Evolutionary conservation across 306 rosid genomes (phyloP).

Genomic region (Datisca glomerata): DNA sequence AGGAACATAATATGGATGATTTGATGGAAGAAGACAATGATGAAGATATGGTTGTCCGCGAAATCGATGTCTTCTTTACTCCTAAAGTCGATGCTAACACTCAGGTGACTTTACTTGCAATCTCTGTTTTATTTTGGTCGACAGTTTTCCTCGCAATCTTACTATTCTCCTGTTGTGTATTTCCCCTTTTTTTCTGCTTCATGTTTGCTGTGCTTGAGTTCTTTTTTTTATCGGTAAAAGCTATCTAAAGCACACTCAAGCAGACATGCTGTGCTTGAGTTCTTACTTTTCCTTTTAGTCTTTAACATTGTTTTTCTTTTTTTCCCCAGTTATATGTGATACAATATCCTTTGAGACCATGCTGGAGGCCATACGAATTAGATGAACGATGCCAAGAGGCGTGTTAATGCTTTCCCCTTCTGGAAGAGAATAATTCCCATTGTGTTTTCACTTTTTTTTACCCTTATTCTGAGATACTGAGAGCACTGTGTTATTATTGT

Average conservation of each 20-base stretch:
- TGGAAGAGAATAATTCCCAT: slow-evolving; percentile 1
- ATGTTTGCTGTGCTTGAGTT: too few relatives aligned
- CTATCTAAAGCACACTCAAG: too few relatives aligned
- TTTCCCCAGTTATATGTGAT: slow-evolving; percentile 58
- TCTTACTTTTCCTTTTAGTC: too few relatives aligned
- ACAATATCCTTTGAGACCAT: slow-evolving; percentile 83
- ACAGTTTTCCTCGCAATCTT: neutral
- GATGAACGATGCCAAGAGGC: slow-evolving; percentile 77
- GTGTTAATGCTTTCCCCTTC: slow-evolving; percentile 4
- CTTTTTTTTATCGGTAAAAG: too few relatives aligned
- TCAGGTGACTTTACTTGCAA: slow-evolving; percentile 23
- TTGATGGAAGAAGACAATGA: slow-evolving; percentile 39
- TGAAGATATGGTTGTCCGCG: slow-evolving; percentile 64
- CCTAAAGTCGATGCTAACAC: slow-evolving; percentile 38
- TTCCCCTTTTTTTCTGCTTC: neutral
- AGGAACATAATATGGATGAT: slow-evolving; percentile 25
- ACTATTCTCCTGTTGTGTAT: neutral
- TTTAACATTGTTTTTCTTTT: too few relatives aligned
- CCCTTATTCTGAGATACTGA: too few relatives aligned
- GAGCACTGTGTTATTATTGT: too few relatives aligned
- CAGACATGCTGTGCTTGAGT: too few relatives aligned
- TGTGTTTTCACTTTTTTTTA: too few relatives aligned
- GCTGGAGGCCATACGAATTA: slow-evolving; percentile 79
- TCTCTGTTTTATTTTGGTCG: neutral
- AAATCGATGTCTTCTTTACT: slow-evolving; percentile 62